A percentile compares a stretch with the other conserved stretches of the same genome.
Conservation (phyloP, 495 filamentous ascomycete species). For the Neurospora hispaniola region DNA sequence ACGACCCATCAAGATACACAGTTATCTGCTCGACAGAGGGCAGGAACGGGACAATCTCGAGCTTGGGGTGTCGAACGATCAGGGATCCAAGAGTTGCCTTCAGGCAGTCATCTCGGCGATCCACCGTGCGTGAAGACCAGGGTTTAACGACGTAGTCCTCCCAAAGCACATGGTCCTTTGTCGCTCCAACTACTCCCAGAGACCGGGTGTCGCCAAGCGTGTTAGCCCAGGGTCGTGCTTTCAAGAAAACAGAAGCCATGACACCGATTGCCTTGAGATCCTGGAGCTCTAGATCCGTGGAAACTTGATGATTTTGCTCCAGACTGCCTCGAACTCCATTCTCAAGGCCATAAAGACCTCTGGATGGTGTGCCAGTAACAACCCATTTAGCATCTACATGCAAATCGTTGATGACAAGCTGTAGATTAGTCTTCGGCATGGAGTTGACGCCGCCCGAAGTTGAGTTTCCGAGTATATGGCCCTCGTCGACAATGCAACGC, state of each 20-base stretch:
- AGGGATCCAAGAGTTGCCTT: conserved; percentile 59
- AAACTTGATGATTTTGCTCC: conserved; percentile 13
- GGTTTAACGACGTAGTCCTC: conserved; percentile 62
- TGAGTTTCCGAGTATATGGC: conserved; percentile 61
- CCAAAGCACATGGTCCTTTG: conserved; percentile 37
- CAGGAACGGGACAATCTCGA: conserved; percentile 53
- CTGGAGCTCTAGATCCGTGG: conserved; percentile 44
- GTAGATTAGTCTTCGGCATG: conserved; percentile 45
- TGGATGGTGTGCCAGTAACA: conserved; percentile 82
- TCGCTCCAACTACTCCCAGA: background rate
- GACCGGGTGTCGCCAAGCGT: conserved; percentile 28
- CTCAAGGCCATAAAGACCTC: conserved; percentile 61
- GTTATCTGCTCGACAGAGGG: conserved; percentile 62
- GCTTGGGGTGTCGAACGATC: conserved; percentile 67
- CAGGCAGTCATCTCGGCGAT: conserved; percentile 52
- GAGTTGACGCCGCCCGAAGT: conserved; percentile 24
- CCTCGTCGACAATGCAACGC: conserved; percentile 84
- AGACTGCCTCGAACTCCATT: conserved; percentile 1
- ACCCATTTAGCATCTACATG: conserved; percentile 73
- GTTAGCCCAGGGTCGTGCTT: conserved; percentile 64
- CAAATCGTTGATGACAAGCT: conserved; percentile 55
- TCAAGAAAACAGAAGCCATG: conserved; percentile 60
- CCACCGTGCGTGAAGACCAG: conserved; percentile 37
- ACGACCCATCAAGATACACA: conserved; percentile 67
- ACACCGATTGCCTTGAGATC: conserved; percentile 67